Base-by-base conservation (phyloP, 2,329 filamentous ascomycete species). In the Exophiala calicioides region DNA sequence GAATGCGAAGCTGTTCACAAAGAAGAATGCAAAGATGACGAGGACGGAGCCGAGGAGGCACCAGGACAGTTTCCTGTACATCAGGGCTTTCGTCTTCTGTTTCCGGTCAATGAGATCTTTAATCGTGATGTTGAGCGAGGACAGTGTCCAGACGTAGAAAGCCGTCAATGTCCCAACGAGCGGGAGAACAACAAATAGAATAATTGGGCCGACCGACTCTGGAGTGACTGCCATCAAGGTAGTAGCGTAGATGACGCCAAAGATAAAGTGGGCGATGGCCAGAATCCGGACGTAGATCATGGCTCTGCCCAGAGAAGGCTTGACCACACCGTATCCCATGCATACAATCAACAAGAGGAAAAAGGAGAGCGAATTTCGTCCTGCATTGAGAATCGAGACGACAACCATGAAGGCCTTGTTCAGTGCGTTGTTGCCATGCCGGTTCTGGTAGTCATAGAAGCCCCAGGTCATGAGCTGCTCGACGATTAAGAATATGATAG, bases 1-100 rank as follows among this genome's bases (percentile, higher is more conserved):
- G 65, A 98, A 95, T 1, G 88, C 89, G 69, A 96, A 90, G 59
- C 88, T 94, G 75, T 96, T 97, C 75, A 97, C 84, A 75, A 98
- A 97, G 77, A 98, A 96, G 74, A 98, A 98, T 47, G 79, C 90
- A 60, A 98, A 98, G 59, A 97, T 96, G 59, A 97, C 88, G 37
- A 97, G 73, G 64, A 98, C 95, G 65, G 87, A 95, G 55, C 81
- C 76, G 34, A 98, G 77, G 50, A 98, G 95, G 66, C 89, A 91
- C 90, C 90, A 98, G 90, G 94, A 98, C 10, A 98, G 81, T 68
- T 94, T 95, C 72, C 87, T 90, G 72, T 97, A 98, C 94, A 98
- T 98, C 69, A 81, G 70, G 36, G 90, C 89, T 67, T 98, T 98
- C 60, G 86, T 85, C 60, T 87, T 85, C 70, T 98, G 93, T 70